Conservation (phyloP, 148 eudicot genomes). For the Rhododendron molle region DNA sequence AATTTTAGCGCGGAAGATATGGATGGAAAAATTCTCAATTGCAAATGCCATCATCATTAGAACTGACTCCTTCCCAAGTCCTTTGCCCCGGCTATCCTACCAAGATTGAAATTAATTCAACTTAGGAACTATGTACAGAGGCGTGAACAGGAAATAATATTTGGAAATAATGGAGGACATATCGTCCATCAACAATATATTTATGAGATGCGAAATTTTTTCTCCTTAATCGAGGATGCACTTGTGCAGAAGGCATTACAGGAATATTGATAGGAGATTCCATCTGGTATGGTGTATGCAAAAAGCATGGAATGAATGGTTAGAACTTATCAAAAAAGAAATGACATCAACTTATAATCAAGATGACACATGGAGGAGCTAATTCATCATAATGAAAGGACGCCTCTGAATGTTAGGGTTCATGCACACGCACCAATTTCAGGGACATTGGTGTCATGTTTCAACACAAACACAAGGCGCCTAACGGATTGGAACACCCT, state of each 20-base stretch:
- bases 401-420: neutral
- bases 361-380: neutral
- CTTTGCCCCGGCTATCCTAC: constrained; percentile 88
- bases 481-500: neutral
- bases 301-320: neutral
- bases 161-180: neutral
- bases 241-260: neutral
- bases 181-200: neutral
- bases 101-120: constrained; percentile 25
- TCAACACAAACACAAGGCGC: neutral
- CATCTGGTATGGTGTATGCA: neutral
- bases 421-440: neutral
- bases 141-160: neutral
- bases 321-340: neutral
- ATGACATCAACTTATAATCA: neutral
- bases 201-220: neutral
- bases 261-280: neutral
- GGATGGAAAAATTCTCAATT: constrained; percentile 54
- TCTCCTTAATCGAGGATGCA: neutral
- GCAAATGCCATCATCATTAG: constrained; percentile 86
- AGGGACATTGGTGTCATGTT: neutral
- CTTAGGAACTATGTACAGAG: neutral
- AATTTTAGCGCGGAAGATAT: constrained; percentile 68
- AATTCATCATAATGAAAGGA: neutral
- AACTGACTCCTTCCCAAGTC: constrained; percentile 88